Evolutionary conservation across 371 early-diverging fungal species (phyloP), one percentile per base, ranked within the genome.

Genomic region (Apophysomyces sp.): DNA sequence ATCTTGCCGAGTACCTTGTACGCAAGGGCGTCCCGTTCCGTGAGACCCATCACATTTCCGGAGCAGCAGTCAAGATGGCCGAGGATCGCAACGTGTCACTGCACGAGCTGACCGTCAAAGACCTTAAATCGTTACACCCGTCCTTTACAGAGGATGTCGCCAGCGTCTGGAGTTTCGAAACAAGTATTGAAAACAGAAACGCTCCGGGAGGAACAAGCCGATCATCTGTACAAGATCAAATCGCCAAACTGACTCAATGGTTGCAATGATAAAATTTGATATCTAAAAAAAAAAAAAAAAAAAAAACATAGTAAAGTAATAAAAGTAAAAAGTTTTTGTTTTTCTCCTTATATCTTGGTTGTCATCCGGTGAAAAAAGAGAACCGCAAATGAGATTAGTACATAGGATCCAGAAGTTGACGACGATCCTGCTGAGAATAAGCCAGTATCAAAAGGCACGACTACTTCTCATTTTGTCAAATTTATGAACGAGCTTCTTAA

Each of bases 41-140:
- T 69, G 94, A 96, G 66, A 96, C 98, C 1, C 98, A 98, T 74
- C 97, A 98, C 76, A 91, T 97, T 60, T 93, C 97, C 52, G 98
- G 98, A n/a, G 90, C 88, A 4, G 96, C 96, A 27, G 97, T 98
- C 60, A 85, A 86, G 56, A 70, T 95, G 77, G 96, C 95, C 29
- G 98, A 98, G 78, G 93, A 92, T 53, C 89, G 91, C 36, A 77
- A 78, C 11, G 76, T 76, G 29, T 71, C 86, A 29, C 82, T 98
- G 74, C 81, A 81, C 59, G 78, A 91, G 16, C 72, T 98, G 40
- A 66, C 86, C 16, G 73, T 94, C 6, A 82, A 71, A 2, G 95
- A 96, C 61, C 83, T 96, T 58, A 83, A 95, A 81, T 72, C 82
- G 1, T 83, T 96, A 8, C 96, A 96, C 62, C 77, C 89, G 5